Conservation (phyloP, 1,284 basidiomycete genomes). For the Caloboletus inedulis region DNA sequence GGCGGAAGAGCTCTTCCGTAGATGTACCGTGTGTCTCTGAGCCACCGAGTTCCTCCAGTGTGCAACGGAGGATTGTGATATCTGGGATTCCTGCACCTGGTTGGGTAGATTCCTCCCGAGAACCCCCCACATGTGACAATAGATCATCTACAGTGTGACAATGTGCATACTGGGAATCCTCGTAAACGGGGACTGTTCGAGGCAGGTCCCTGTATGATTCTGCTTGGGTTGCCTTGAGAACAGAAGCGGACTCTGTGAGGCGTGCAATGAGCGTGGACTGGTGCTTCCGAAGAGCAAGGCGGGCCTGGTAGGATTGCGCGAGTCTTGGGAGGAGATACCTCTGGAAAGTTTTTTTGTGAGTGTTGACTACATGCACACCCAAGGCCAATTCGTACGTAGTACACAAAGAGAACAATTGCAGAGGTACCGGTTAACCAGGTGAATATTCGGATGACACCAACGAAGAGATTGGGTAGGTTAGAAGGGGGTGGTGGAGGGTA, state of each 20-base stretch:
- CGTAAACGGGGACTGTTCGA: slow-evolving; percentile 45
- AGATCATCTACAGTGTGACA: slow-evolving; percentile 51
- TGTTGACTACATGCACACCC: background rate
- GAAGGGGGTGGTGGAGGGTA: slow-evolving; percentile 72
- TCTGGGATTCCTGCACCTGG: slow-evolving; percentile 42
- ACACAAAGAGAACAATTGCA: slow-evolving; percentile 53
- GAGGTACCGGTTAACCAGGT: slow-evolving; percentile 68
- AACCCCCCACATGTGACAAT: slow-evolving; percentile 28
- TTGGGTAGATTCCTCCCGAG: slow-evolving; percentile 26
- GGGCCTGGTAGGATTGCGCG: slow-evolving; percentile 53
- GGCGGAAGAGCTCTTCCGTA: slow-evolving; percentile 56
- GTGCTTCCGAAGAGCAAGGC: slow-evolving; percentile 56
- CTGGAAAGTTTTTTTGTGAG: slow-evolving; percentile 36
- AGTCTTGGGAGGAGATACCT: slow-evolving; percentile 67
- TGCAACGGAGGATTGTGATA: slow-evolving; percentile 59
- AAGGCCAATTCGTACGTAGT: slow-evolving; percentile 48
- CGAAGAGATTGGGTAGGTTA: slow-evolving; percentile 59
- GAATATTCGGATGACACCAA: slow-evolving; percentile 57
- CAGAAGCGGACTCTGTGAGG: slow-evolving; percentile 50
- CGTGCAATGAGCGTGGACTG: slow-evolving; percentile 52
- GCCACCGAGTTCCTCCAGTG: slow-evolving; percentile 47
- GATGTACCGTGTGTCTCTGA: slow-evolving; percentile 42
- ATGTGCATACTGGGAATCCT: slow-evolving; percentile 43
- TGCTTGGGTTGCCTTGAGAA: slow-evolving; percentile 50
- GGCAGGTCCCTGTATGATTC: slow-evolving; percentile 57